Percentiles rank a stretch among this genome's conserved stretches.
These are phyloP conservation scores for Pseudogymnoascus sp. DNA, from an alignment of 2,329 filamentous ascomycete species.

Conservation along the genomic window DNA sequence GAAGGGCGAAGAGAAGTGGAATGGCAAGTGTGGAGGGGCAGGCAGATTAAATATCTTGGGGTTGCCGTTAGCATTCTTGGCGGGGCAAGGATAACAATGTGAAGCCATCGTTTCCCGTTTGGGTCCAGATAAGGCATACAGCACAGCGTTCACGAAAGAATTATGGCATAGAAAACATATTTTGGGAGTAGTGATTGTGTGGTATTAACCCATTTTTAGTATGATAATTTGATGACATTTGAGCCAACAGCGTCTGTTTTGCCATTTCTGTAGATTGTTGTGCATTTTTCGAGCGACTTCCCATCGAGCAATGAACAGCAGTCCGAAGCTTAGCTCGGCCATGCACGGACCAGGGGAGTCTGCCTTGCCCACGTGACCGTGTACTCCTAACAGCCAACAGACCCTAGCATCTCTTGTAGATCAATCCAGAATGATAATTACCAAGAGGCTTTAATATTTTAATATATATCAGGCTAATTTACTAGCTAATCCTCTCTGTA, in stretches of 20 bases:
- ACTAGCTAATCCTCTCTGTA: not conserved
- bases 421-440: not conserved
- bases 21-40: not conserved
- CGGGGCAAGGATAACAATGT: not conserved
- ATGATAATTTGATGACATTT: not conserved
- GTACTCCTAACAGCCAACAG: not conserved
- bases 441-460: not conserved
- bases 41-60: not conserved
- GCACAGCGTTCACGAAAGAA: not conserved
- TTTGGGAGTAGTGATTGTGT: not conserved
- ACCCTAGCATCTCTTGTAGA: not conserved
- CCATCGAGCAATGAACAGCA: not conserved
- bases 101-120: not conserved
- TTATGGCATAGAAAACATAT: not conserved
- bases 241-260: not conserved
- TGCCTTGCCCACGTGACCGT: not conserved
- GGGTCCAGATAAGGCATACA: not conserved
- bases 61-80: not conserved
- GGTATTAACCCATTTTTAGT: not conserved
- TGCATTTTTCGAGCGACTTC: not conserved
- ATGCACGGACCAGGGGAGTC: not conserved
- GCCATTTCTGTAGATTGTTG: not conserved
- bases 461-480: not conserved
- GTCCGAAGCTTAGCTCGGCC: not conserved
- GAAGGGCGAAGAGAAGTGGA: not conserved